phyloP scores from a whole-genome alignment of 371 early-diverging fungal genomes.

The Basidiobolus meristosporus region DNA sequence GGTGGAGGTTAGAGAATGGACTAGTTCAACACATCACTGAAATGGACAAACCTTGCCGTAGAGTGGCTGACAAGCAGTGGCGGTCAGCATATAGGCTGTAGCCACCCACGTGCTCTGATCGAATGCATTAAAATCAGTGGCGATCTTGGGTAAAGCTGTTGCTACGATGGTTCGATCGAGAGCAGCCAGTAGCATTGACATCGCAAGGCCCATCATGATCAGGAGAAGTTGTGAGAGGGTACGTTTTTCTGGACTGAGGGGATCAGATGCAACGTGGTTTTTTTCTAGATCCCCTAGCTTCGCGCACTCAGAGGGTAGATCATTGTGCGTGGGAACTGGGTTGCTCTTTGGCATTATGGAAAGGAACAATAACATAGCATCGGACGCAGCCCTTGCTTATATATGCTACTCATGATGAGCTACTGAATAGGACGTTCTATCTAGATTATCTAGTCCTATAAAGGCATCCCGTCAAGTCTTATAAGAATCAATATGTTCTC shows the following conservation, averaged over 20 bases:
- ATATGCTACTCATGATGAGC: no score
- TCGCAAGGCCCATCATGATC: conserved; percentile 13
- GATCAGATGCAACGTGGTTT: background rate
- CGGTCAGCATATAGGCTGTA: conserved; percentile 24
- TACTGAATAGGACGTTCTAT: no score
- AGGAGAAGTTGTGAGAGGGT: background rate
- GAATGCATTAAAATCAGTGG: conserved; percentile 39
- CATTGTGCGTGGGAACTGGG: background rate
- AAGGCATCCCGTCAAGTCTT: no score
- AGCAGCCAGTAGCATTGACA: conserved; percentile 51
- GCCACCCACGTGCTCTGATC: conserved; percentile 41
- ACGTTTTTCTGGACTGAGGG: background rate
- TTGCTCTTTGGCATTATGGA: background rate
- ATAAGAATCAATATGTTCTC: no score
- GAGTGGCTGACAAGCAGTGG: conserved; percentile 30
- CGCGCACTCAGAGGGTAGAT: background rate
- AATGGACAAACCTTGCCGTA: no score
- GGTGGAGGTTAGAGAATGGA: no score
- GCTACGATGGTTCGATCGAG: conserved; percentile 62
- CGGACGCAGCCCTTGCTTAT: no score
- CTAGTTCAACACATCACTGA: no score
- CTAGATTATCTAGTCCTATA: no score
- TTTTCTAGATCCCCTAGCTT: background rate
- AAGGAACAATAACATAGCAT: background rate
- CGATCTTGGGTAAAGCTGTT: conserved; percentile 49